These are phyloP conservation scores for Casaregolazyma suthepensis DNA, from an alignment of 1,139 yeast species.

Conservation along the genomic window DNA sequence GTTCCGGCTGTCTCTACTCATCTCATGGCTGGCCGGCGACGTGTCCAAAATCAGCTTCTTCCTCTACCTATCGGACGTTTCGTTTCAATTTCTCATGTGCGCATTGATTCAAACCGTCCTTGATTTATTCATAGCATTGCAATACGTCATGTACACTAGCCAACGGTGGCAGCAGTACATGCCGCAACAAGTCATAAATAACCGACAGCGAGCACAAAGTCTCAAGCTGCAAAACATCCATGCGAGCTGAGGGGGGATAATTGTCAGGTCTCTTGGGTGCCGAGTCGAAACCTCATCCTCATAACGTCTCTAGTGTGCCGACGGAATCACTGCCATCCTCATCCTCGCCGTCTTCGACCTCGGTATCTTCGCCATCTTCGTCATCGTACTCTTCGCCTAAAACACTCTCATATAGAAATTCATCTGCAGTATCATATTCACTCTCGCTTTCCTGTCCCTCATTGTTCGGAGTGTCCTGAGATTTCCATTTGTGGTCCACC, in stretches of 20 bases:
- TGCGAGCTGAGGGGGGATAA: not conserved
- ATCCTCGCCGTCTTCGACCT: not conserved
- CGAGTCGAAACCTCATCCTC: too few relatives aligned
- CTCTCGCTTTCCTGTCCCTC: slow-evolving; percentile 1
- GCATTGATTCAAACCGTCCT: slow-evolving; percentile 76
- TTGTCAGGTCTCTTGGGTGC: not conserved
- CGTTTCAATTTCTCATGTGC: slow-evolving; percentile 64
- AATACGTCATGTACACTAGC: slow-evolving; percentile 39
- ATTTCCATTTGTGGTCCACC: slow-evolving; percentile 35
- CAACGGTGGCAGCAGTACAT: slow-evolving; percentile 21
- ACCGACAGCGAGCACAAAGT: slow-evolving; percentile 24
- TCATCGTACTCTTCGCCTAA: slow-evolving; percentile 2
- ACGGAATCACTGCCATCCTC: not conserved
- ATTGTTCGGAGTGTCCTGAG: not conserved
- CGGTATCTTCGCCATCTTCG: slow-evolving; percentile 5
- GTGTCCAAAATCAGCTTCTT: slow-evolving; percentile 68
- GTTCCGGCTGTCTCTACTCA: slow-evolving; percentile 63
- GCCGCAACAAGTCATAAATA: slow-evolving; percentile 13
- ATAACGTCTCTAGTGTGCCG: not conserved
- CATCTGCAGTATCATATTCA: slow-evolving; percentile 8
- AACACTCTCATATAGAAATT: slow-evolving; percentile 2
- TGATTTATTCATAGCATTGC: slow-evolving; percentile 70
- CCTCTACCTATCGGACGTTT: slow-evolving; percentile 54
- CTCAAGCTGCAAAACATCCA: slow-evolving; percentile 16
- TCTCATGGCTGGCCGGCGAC: slow-evolving; percentile 90